Evolutionary conservation across 352 stramenopile genomes (phyloP).

Genomic region (Globisporangium okanoganense): DNA sequence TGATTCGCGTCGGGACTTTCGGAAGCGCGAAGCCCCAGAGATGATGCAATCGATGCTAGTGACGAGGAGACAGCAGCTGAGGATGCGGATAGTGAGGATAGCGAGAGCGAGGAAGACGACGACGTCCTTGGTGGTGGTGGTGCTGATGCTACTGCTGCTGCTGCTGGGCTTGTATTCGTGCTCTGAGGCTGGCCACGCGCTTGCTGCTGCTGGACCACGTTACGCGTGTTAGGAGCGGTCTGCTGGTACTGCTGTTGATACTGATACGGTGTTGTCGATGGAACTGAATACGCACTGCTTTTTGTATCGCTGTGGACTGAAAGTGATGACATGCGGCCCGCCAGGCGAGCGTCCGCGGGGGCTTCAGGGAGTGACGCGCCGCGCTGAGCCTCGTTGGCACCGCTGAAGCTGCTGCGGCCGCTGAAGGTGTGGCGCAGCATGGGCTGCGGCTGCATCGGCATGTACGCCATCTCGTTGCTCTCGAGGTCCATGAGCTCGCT

Average conservation of each 20-base stretch:
- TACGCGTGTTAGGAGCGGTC: neutral
- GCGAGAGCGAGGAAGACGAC: slow-evolving; percentile 5
- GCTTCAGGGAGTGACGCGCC: neutral
- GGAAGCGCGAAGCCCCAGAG: slow-evolving; percentile 4
- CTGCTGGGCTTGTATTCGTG: neutral
- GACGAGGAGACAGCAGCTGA: neutral
- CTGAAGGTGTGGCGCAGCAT: slow-evolving; percentile 15
- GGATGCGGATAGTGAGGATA: slow-evolving; percentile 4
- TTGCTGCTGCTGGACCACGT: slow-evolving; percentile 4
- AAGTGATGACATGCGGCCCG: neutral
- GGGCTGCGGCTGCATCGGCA: slow-evolving; percentile 25
- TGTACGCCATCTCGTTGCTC: slow-evolving; percentile 54
- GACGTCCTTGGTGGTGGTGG: neutral
- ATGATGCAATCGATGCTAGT: slow-evolving; percentile 4
- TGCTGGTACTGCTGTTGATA: neutral
- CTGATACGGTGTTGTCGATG: neutral
- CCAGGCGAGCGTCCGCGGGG: neutral
- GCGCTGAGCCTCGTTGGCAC: slow-evolving; percentile 12
- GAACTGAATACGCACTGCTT: neutral
- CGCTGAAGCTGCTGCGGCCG: slow-evolving; percentile 11
- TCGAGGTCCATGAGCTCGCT: slow-evolving; percentile 61
- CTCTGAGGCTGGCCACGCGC: slow-evolving; percentile 3
- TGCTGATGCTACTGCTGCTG: neutral
- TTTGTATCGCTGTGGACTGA: neutral
- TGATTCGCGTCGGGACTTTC: slow-evolving; percentile 1